Conservation (phyloP, 345 rosid genomes). For the Rhizophora mangle region DNA sequence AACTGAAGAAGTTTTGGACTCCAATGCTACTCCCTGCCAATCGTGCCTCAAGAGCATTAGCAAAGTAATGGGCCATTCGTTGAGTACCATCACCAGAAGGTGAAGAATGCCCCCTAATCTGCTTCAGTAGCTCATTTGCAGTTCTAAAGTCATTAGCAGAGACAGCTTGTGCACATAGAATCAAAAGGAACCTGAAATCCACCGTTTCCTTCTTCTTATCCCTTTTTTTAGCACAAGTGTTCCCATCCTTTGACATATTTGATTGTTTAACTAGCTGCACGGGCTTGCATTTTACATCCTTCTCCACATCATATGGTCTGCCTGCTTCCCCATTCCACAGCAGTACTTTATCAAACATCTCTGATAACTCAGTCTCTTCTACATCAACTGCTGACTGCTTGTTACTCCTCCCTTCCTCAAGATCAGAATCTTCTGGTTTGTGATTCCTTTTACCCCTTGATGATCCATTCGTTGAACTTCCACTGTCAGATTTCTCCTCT, state of each 20-base stretch:
- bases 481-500: slow-evolving; percentile 28
- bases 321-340: slow-evolving; percentile 31
- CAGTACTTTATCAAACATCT: slow-evolving; percentile 63
- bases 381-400: slow-evolving; percentile 52
- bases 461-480: slow-evolving; percentile 17
- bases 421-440: slow-evolving; percentile 44
- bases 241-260: slow-evolving; percentile 43
- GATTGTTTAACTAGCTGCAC: slow-evolving; percentile 31
- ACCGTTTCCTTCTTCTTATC: slow-evolving; percentile 62
- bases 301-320: background rate
- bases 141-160: slow-evolving; percentile 20
- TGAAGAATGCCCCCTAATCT: slow-evolving; percentile 20
- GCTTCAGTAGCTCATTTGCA: slow-evolving; percentile 22
- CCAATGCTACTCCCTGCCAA: slow-evolving; percentile 50
- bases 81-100: slow-evolving; percentile 21
- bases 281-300: slow-evolving; percentile 13
- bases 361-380: slow-evolving; percentile 59
- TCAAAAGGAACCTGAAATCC: slow-evolving; percentile 74
- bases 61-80: slow-evolving; percentile 26
- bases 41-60: slow-evolving; percentile 32
- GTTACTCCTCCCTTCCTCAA: slow-evolving; percentile 51
- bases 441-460: slow-evolving; percentile 56
- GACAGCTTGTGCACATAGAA: slow-evolving; percentile 70
- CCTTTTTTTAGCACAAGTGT: slow-evolving; percentile 46
- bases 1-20: slow-evolving; percentile 55